These are phyloP conservation scores for Wickerhamia fluorescens DNA, from an alignment of 805 yeast species.

Conservation along the genomic window DNA sequence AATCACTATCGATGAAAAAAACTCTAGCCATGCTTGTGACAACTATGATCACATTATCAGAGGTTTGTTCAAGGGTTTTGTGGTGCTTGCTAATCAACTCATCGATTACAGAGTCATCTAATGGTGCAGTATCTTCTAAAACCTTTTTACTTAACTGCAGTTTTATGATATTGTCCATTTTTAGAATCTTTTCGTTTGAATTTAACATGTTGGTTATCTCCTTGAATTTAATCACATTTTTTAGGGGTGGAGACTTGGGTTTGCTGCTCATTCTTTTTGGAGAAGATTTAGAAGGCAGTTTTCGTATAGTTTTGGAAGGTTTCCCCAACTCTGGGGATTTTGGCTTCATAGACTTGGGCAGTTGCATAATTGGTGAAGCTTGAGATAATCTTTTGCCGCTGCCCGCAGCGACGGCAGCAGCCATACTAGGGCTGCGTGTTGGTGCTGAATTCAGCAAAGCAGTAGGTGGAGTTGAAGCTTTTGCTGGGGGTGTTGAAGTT, in stretches of 20 bases:
- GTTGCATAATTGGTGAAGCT: too few relatives aligned
- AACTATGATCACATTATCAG: slow-evolving; percentile 30
- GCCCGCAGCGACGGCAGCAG: too few relatives aligned
- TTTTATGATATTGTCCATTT: slow-evolving; percentile 32
- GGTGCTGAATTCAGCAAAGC: too few relatives aligned
- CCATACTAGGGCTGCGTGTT: too few relatives aligned
- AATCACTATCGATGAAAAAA: slow-evolving; percentile 28
- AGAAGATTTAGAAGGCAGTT: too few relatives aligned
- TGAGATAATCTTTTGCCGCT: too few relatives aligned
- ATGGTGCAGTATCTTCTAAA: slow-evolving; percentile 12
- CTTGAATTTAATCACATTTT: slow-evolving; percentile 18
- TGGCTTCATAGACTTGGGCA: too few relatives aligned
- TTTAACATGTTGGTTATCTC: slow-evolving; percentile 27
- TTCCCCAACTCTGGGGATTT: neutral
- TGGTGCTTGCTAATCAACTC: slow-evolving; percentile 19
- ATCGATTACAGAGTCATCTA: slow-evolving; percentile 28
- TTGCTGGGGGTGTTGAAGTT: too few relatives aligned
- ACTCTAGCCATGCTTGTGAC: slow-evolving; percentile 35
- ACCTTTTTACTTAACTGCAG: slow-evolving; percentile 25
- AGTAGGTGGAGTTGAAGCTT: too few relatives aligned
- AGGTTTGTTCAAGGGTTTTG: slow-evolving; percentile 12
- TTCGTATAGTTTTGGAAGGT: slow-evolving; percentile 1
- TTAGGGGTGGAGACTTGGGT: neutral
- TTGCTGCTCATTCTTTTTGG: too few relatives aligned
- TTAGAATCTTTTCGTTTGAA: slow-evolving; percentile 32